phyloP scores from a whole-genome alignment of 108 stramenopile species.

The Aureococcus anophagefferens region DNA sequence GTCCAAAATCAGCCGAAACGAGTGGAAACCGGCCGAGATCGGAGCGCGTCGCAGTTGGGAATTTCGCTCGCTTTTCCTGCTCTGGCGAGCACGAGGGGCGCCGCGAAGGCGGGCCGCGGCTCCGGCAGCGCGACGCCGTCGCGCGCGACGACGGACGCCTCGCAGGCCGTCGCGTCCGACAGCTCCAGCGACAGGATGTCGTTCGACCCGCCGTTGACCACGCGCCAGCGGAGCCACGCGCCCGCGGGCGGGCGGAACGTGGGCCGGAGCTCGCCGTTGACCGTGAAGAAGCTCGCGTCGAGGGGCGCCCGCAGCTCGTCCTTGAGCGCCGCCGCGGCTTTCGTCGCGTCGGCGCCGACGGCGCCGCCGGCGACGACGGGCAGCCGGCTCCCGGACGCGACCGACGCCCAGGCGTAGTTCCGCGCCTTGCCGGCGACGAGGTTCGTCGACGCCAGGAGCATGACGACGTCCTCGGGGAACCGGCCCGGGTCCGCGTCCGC shows the following conservation, averaged over 20 bases:
- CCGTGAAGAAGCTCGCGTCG: neutral
- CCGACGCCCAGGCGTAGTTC: neutral
- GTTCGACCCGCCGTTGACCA: constrained; percentile 7
- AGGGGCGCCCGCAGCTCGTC: neutral
- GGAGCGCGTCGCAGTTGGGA: too few relatives aligned
- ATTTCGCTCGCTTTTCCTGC: too few relatives aligned
- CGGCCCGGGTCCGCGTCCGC: neutral
- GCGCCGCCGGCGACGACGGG: neutral
- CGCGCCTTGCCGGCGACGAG: neutral
- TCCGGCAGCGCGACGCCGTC: constrained; percentile 6
- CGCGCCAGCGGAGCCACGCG: constrained; percentile 2
- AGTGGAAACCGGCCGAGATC: too few relatives aligned
- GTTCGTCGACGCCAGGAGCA: neutral
- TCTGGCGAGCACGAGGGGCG: too few relatives aligned
- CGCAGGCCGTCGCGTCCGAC: neutral
- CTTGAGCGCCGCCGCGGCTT: too few relatives aligned
- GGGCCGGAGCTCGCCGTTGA: neutral
- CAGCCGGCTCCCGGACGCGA: neutral
- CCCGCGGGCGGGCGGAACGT: neutral
- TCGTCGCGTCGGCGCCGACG: neutral
- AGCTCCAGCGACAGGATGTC: neutral
- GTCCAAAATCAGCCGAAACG: too few relatives aligned
- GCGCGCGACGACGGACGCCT: constrained; percentile 2
- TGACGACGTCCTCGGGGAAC: too few relatives aligned
- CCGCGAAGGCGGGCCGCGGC: too few relatives aligned